These are phyloP conservation scores for Rhynchospora tenuis DNA, from an alignment of 176 grass and related monocot species.

Conservation along the genomic window DNA sequence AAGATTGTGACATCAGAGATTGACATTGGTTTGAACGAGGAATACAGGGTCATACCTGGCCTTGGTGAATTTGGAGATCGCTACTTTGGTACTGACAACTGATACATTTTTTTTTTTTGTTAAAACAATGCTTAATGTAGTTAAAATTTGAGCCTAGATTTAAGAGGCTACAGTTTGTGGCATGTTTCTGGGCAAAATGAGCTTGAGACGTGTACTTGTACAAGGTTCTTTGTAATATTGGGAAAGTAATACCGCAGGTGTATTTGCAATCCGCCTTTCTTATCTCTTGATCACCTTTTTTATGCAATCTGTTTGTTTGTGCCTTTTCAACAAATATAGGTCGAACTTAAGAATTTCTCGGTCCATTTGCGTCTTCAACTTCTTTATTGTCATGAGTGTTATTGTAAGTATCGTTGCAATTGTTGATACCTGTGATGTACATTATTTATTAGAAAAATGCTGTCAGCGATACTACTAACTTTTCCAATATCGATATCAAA, in stretches of 20 bases:
- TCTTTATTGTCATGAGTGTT: not conserved
- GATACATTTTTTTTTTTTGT: constrained; percentile 16
- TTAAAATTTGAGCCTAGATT: not conserved
- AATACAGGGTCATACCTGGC: constrained; percentile 84
- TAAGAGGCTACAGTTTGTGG: not conserved
- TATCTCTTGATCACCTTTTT: not conserved
- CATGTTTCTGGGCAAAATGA: not conserved
- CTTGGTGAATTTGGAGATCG: constrained; percentile 93
- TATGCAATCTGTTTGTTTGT: not conserved
- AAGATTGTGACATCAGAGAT: constrained; percentile 99
- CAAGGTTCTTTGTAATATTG: not conserved
- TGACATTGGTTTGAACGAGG: constrained; percentile 68
- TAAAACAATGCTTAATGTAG: constrained; percentile 1
- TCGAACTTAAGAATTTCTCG: not conserved
- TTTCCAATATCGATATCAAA: too few relatives aligned
- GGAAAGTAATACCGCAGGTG: not conserved
- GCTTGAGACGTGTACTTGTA: not conserved
- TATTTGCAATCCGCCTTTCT: not conserved
- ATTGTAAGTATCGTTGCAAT: too few relatives aligned
- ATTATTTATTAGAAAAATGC: too few relatives aligned
- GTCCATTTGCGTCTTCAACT: not conserved
- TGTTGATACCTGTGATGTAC: too few relatives aligned
- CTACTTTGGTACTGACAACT: constrained; percentile 90
- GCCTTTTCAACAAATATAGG: not conserved
- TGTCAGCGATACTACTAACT: too few relatives aligned